These are phyloP conservation scores for Actinidia polygama DNA, from an alignment of 179 eudicot genomes.

Conservation along the genomic window DNA sequence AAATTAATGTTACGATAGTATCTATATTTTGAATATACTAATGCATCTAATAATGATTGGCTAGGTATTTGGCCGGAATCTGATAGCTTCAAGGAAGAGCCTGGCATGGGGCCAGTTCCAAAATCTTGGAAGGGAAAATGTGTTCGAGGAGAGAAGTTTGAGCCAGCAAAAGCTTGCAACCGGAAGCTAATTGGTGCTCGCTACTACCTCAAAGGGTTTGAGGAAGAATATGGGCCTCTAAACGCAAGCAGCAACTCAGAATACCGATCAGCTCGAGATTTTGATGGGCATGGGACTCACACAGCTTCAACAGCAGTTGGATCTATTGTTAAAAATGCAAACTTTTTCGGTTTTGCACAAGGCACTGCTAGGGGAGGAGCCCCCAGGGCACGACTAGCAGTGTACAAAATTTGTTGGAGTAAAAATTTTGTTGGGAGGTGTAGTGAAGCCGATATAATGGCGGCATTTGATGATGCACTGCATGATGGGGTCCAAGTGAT, in stretches of 20 bases:
- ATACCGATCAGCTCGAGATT: constrained; percentile 43
- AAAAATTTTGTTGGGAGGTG: constrained; percentile 22
- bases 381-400: constrained; percentile 55
- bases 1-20: not conserved
- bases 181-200: constrained; percentile 50
- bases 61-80: constrained; percentile 63
- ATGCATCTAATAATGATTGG: not conserved
- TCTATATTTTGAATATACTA: not conserved
- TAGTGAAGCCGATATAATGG: constrained; percentile 42
- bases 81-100: constrained; percentile 46
- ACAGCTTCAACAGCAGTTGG: constrained; percentile 57
- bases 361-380: constrained; percentile 60
- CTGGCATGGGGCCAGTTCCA: constrained; percentile 34
- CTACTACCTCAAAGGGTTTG: constrained; percentile 42
- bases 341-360: constrained; percentile 36
- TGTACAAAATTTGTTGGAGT: constrained; percentile 57
- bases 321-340: constrained; percentile 32
- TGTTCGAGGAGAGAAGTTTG: constrained; percentile 38
- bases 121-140: constrained; percentile 51
- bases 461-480: constrained; percentile 51
- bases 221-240: constrained; percentile 29
- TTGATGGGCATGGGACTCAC: constrained; percentile 55
- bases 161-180: constrained; percentile 43
- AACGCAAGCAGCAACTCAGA: constrained; percentile 27
- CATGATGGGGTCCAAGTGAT: constrained; percentile 48